Conservation (phyloP, 2,329 filamentous ascomycete genomes). For the Alternaria novae-zelandiae region DNA sequence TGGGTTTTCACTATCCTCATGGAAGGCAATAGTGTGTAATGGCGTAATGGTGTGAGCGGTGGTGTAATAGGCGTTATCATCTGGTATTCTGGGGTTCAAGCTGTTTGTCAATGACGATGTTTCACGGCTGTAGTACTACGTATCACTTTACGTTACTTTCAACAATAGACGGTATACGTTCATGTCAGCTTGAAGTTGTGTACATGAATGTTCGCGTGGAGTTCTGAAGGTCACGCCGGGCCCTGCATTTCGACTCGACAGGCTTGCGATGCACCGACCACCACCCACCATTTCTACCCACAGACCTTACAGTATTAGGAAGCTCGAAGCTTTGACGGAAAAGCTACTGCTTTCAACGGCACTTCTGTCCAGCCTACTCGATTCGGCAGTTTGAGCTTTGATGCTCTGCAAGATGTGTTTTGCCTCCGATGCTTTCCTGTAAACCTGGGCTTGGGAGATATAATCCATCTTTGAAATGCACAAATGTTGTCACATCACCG, state of each 20-base stretch:
- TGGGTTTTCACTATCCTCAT: background rate
- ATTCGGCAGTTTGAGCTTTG: conserved; percentile 33
- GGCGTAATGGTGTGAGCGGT: conserved; percentile 28
- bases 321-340: conserved; percentile 45
- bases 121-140: conserved; percentile 4
- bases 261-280: conserved; percentile 28
- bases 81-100: conserved; percentile 1
- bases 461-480: background rate
- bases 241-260: conserved; percentile 13
- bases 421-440: background rate
- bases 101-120: conserved; percentile 2
- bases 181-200: background rate
- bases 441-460: background rate
- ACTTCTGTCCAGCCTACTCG: conserved; percentile 22
- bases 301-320: conserved; percentile 34
- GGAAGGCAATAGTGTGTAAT: conserved; percentile 30
- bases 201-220: background rate
- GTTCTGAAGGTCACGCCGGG: background rate
- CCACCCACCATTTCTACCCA: conserved; percentile 9
- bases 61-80: conserved; percentile 33
- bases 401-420: background rate
- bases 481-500: background rate
- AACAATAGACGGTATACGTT: conserved; percentile 10
- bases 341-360: conserved; percentile 35
- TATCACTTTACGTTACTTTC: conserved; percentile 3